Base-by-base conservation (phyloP, 176 grass and related monocot species). In the Hsuehochloa calcarea region DNA sequence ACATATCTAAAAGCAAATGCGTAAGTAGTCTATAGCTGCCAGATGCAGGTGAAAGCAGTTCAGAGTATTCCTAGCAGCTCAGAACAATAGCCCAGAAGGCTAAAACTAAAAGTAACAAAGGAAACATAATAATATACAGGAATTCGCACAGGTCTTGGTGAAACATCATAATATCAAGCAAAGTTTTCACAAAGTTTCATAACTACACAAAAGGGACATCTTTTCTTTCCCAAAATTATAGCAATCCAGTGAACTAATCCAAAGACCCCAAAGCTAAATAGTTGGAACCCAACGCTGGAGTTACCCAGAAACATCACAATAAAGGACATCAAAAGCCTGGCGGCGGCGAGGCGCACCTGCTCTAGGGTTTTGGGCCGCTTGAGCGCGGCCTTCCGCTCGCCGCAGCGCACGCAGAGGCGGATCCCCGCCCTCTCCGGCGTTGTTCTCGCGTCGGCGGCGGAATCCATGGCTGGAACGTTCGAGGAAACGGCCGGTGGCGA, bases 291-390 rank as follows among this genome's bases (percentile, higher is more conserved):
- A 52, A 29, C 31, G 7, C 27, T 16, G 1, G 61, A 59, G 31
- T 10, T 51, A n/a, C 7, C 9, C 16, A 5, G 9, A 39, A 81
- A 19, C 13, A 89, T 39, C 5, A 29, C 1, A 62, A 77, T 0
- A 26, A 69, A 45, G 27, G 51, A 29, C 20, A 86, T 29, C 11
- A 15, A 14, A 20, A 72, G 61, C 14, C 60, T 34, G 6, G 20
- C 46, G 43, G 60, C 56, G 45, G 25, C 9, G 49, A 77, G n/a
- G 49, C 35, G 56, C 68, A 92, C 92, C 11, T 95, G 85, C 79
- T 98, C 90, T 87, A 95, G 77, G 78, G 96, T 96, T 94, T 99
- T 99, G 65, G 93, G 93, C 19, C 90, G 88, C 82, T 92, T 98
- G 67, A 98, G 68, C 44, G 86, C 89, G 11, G 96, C 89, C 88